Evolutionary conservation across 2,329 filamentous ascomycete species (phyloP), one percentile per base, ranked within the genome.

Genomic region (Microdochium paspali): DNA sequence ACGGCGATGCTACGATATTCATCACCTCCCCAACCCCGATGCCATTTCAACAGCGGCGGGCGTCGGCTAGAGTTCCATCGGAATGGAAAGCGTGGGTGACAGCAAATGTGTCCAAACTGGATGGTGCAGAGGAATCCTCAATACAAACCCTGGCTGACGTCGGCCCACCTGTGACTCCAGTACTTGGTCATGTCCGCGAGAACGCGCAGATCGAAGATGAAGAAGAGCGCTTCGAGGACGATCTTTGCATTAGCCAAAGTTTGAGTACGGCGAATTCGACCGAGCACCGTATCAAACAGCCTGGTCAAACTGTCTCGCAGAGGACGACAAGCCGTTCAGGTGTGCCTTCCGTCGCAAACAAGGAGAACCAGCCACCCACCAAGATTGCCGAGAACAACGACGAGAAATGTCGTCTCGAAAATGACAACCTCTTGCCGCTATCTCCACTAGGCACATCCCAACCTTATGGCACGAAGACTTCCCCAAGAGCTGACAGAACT

Each of bases 71-170:
- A 21, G 5, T 40, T 12, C 23, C 42, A 9, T 23, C 42, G 12
- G 67, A 67, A n/a, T 70, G 67, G 67, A 68, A 66, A 50, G 59
- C 56, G 1, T 66, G 62, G 61, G 60, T 69, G 50, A 64, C 66
- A 2, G 59, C 61, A 10, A 63, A 68, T 49, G 58, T 67, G n/a
- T 60, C 57, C 31, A 65, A 62, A 45, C 51, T 66, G 18, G 35
- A 40, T 20, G 35, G 35, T 7, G 18, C 15, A 3, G 18, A 40
- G 2, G 64, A 69, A 46, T 47, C 51, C 9, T 50, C 50, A 2
- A 46, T 48, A 4, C 50, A 51, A 9, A 49, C 53, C 1, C 48
- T 53, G 3, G 54, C 46, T 12, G 50, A 60, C 39, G 60, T 54
- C 26, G 53, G 55, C 2, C 46, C 58, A 47, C 54, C 58, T 2